These are phyloP conservation scores for Gypsophila paniculata DNA, from an alignment of 179 eudicot genomes.

Conservation along the genomic window DNA sequence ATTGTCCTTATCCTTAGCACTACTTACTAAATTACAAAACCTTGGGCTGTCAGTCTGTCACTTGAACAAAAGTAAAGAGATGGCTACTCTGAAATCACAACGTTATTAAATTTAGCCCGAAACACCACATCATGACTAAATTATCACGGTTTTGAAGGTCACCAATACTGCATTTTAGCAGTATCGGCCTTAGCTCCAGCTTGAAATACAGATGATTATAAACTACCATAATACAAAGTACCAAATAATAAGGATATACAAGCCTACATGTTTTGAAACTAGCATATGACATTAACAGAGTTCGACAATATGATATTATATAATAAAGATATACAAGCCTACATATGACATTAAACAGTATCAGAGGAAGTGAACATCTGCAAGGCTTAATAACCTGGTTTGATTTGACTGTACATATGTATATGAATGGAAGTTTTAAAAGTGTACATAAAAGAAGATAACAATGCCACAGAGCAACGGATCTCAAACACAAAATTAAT, in stretches of 20 bases:
- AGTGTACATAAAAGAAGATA: too few relatives aligned
- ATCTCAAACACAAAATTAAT: conserved; percentile 2
- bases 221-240: background rate
- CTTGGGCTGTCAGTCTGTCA: too few relatives aligned
- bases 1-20: background rate
- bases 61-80: background rate
- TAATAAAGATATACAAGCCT: background rate
- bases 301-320: too few relatives aligned
- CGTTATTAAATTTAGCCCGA: background rate
- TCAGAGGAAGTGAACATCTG: background rate
- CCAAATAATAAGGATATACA: background rate
- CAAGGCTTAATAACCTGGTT: background rate
- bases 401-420: background rate
- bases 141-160: too few relatives aligned
- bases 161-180: too few relatives aligned
- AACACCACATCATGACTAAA: too few relatives aligned
- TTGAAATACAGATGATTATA: too few relatives aligned
- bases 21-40: background rate
- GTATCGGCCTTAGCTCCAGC: background rate
- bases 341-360: background rate
- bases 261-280: background rate
- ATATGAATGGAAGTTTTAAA: background rate
- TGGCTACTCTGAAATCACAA: background rate
- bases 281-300: background rate
- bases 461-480: background rate